Evolutionary conservation across 352 stramenopile species (phyloP).

Genomic region (Globisporangium spinosum): DNA sequence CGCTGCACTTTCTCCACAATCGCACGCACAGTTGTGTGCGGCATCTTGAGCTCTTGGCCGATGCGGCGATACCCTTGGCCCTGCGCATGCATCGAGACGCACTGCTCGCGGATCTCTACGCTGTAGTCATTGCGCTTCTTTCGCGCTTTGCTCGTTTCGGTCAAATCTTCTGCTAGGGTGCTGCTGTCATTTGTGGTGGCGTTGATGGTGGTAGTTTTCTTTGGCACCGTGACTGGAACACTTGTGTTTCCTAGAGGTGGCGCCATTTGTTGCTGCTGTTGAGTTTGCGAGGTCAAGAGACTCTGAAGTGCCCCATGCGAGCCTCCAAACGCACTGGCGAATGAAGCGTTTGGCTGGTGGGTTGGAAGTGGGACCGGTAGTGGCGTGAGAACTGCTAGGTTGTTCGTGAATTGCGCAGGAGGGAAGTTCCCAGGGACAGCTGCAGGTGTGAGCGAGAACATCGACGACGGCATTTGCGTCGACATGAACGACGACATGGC

Average conservation of each 20-base stretch:
- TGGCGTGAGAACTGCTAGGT: background rate
- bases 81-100: constrained; percentile 44
- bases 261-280: background rate
- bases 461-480: background rate
- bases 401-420: background rate
- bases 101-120: constrained; percentile 49
- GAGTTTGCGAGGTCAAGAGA: constrained; percentile 9
- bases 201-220: background rate
- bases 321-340: background rate
- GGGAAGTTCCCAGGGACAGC: background rate
- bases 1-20: constrained; percentile 64
- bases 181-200: background rate
- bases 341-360: background rate
- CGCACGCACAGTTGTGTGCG: constrained; percentile 64
- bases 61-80: constrained; percentile 61
- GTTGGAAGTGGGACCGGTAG: background rate
- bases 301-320: constrained; percentile 6
- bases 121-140: constrained; percentile 58
- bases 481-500: background rate
- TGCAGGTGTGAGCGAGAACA: background rate
- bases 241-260: background rate
- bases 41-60: constrained; percentile 55
- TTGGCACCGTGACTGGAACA: background rate
- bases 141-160: constrained; percentile 14
- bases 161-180: background rate